Evolutionary conservation across 2,329 filamentous ascomycete genomes (phyloP).

Genomic region (Diplodia sapinea): DNA sequence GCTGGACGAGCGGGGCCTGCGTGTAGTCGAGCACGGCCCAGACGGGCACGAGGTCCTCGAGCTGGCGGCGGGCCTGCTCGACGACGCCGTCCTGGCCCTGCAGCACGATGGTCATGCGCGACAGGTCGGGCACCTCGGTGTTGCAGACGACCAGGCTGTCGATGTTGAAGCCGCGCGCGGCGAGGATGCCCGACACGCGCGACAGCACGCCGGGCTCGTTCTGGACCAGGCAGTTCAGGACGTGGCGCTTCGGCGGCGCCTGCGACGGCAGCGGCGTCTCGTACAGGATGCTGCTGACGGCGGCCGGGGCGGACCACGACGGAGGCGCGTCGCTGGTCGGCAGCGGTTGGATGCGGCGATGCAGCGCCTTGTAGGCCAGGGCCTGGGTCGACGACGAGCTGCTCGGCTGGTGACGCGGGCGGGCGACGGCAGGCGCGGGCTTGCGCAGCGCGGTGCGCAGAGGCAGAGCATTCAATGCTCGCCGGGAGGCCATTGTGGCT

Average conservation of each 20-base stretch:
- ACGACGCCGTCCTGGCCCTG: conserved; percentile 96
- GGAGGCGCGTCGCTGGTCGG: conserved; percentile 75
- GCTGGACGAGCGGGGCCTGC: conserved; percentile 87
- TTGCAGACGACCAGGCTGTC: conserved; percentile 97
- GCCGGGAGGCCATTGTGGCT: conserved; percentile 51
- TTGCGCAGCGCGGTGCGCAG: conserved; percentile 38
- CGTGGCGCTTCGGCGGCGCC: conserved; percentile 87
- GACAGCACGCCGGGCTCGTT: conserved; percentile 98
- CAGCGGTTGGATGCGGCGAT: conserved; percentile 85
- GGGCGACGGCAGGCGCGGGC: conserved; percentile 35
- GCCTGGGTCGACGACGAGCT: conserved; percentile 80
- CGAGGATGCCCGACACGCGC: conserved; percentile 93
- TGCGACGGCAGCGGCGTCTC: conserved; percentile 87
- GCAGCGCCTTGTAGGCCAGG: conserved; percentile 95
- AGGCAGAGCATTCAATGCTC: conserved; percentile 47
- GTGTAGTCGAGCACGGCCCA: conserved; percentile 99
- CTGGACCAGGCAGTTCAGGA: conserved; percentile 97
- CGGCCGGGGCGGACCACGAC: conserved; percentile 87
- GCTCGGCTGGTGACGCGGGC: conserved; percentile 46
- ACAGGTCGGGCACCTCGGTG: conserved; percentile 95
- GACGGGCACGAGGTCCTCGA: conserved; percentile 95
- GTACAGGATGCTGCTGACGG: conserved; percentile 98
- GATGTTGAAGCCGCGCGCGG: conserved; percentile 97
- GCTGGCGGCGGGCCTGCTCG: conserved; percentile 91
- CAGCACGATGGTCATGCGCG: conserved; percentile 97